Base-by-base conservation (phyloP, 2,329 filamentous ascomycete genomes). In the Boeremia exigua region DNA sequence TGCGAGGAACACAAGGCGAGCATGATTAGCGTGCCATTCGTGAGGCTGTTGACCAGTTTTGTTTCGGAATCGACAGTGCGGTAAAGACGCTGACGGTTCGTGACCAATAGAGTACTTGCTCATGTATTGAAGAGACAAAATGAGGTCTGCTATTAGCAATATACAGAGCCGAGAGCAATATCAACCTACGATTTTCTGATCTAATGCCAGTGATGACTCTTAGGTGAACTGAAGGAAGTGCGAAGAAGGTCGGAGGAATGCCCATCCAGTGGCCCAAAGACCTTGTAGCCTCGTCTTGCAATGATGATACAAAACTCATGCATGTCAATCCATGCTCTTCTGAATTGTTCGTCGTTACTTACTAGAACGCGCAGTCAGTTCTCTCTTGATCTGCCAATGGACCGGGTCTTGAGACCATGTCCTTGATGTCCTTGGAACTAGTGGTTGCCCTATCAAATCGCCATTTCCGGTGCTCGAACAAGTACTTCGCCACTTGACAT, bases 231-330 rank as follows among this genome's bases (percentile, higher is more conserved):
- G 43, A 28, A 7, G 55, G 43, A 3, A 56, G 33, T 10, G 50
- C 46, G 37, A 57, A 59, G 28, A 50, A 63, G 8, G 28, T 49
- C 7, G 60, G 60, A 5, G 52, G 39, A 25, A 63, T 50, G 6
- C 15, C 12, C 39, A 63, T 48, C 14, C 45, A 44, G 28, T 46
- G 46, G 3, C 55, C 60, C 4, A 63, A 25, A 2, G 37, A 39
- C 39, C 51, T 50, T 25, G 58, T 53, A 5, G 55, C 53, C 29
- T 63, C 58, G 42, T 48, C 49, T 28, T 56, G 47, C 3, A 59
- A 28, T 5, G 43, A 48, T 15, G 46, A 53, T 9, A 38, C 42
- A n/a, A 60, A 51, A 29, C 56, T 62, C 10, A 6, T 4, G 2
- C 4, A 19, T 28, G 5, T 50, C 4, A 53, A 29, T 3, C 5